Percentiles rank a stretch among this genome's conserved stretches.
Conservation (phyloP, 805 yeast species). For the Nakazawaea holstii region DNA sequence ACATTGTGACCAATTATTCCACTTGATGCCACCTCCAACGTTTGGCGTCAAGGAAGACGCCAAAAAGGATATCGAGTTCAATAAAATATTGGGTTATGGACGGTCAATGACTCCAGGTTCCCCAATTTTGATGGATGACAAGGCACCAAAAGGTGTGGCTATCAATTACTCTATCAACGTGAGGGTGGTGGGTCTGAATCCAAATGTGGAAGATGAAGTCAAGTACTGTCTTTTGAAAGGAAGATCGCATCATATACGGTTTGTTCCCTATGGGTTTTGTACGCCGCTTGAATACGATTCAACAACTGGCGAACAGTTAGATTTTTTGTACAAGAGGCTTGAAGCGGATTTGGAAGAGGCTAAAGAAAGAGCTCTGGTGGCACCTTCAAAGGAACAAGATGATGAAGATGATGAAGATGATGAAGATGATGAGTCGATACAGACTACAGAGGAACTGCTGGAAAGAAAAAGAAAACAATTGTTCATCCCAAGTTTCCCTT, state of each 20-base stretch:
- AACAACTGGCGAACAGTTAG: constrained; percentile 10
- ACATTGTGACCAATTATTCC: constrained; percentile 33
- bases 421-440: background rate
- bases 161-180: constrained; percentile 49
- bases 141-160: constrained; percentile 28
- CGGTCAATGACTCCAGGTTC: constrained; percentile 43
- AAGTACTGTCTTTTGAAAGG: constrained; percentile 16
- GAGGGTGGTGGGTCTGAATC: constrained; percentile 39
- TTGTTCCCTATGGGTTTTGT: constrained; percentile 23
- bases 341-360: constrained; percentile 2
- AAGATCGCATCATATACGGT: constrained; percentile 18
- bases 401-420: too few species aligned
- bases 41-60: constrained; percentile 27
- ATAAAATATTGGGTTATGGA: constrained; percentile 49
- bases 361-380: background rate
- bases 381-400: background rate
- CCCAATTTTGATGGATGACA: constrained; percentile 47
- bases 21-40: constrained; percentile 33
- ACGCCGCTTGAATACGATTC: constrained; percentile 7
- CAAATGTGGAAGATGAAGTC: constrained; percentile 22
- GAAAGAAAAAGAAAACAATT: background rate
- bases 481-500: constrained; percentile 10
- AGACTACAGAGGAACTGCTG: background rate
- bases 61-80: constrained; percentile 23
- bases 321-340: constrained; percentile 1